Percentiles rank a stretch among this genome's conserved stretches.
Conservation (phyloP, 1,284 basidiomycete genomes). For the Cryptococcus wingfieldii region DNA sequence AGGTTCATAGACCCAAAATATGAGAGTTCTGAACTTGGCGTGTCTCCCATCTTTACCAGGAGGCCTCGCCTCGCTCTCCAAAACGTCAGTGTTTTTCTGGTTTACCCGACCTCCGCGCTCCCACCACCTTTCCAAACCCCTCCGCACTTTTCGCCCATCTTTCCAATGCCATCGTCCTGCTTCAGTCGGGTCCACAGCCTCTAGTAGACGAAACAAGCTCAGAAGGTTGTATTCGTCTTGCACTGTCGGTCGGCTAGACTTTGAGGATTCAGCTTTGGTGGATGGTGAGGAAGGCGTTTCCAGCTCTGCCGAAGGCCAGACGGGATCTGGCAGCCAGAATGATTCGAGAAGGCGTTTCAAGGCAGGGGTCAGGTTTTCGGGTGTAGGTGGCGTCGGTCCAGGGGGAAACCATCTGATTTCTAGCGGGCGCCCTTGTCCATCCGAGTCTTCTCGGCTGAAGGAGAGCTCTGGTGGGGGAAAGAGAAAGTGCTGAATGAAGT, state of each 20-base stretch:
- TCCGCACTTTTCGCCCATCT: slow-evolving; percentile 83
- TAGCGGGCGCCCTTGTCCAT: not conserved
- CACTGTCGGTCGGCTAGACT: slow-evolving; percentile 52
- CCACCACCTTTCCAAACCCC: slow-evolving; percentile 74
- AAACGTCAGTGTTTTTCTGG: slow-evolving; percentile 10
- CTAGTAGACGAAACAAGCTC: slow-evolving; percentile 66
- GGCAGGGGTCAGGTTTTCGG: slow-evolving; percentile 21
- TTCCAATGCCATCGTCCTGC: slow-evolving; percentile 91
- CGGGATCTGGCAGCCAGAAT: slow-evolving; percentile 36
- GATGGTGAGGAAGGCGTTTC: not conserved
- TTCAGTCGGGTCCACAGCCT: slow-evolving; percentile 67
- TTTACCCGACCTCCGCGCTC: slow-evolving; percentile 48
- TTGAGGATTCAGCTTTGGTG: not conserved
- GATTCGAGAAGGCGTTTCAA: slow-evolving; percentile 32
- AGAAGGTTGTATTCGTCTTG: slow-evolving; percentile 49
- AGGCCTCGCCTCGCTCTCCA: slow-evolving; percentile 46
- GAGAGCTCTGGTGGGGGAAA: slow-evolving; percentile 67
- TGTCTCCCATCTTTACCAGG: slow-evolving; percentile 5
- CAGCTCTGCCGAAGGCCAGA: slow-evolving; percentile 21
- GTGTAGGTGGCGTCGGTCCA: slow-evolving; percentile 40
- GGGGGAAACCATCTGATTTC: slow-evolving; percentile 31
- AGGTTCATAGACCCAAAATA: slow-evolving; percentile 88
- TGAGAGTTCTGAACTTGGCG: slow-evolving; percentile 64
- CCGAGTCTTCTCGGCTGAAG: slow-evolving; percentile 24
- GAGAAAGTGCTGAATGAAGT: slow-evolving; percentile 87